Evolutionary conservation across 2,329 filamentous ascomycete species (phyloP).

Genomic region (Colletotrichum plurivorum): DNA sequence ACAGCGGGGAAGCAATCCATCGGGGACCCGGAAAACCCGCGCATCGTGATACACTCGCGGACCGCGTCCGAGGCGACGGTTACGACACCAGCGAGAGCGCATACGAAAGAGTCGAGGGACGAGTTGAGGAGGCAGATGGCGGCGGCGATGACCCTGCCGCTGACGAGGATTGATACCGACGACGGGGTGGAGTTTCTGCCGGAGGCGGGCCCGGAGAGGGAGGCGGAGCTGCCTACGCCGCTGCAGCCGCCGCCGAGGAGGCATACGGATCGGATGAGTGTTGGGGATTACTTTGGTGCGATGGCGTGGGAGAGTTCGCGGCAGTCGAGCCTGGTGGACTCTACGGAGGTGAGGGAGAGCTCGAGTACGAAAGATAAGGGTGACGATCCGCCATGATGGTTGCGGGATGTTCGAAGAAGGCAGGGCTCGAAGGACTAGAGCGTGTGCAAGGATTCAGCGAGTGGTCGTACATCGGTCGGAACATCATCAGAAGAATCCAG

Average conservation of each 20-base stretch:
- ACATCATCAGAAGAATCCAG: no score
- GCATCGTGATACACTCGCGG: not conserved
- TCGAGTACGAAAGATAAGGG: not conserved
- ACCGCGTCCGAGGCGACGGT: not conserved
- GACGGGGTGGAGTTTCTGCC: constrained; percentile 28
- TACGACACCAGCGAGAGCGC: not conserved
- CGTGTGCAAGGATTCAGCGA: no score
- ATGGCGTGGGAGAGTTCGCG: constrained; percentile 7
- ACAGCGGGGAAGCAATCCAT: no score
- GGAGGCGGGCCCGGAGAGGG: not conserved
- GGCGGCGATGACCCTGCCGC: not conserved
- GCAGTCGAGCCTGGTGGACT: not conserved
- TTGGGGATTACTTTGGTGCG: constrained; percentile 6
- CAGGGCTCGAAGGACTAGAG: not conserved
- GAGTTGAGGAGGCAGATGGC: not conserved
- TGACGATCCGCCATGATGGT: constrained; percentile 1
- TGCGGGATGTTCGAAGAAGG: not conserved
- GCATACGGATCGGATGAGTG: not conserved
- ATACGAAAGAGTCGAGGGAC: not conserved
- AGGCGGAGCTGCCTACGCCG: constrained; percentile 16
- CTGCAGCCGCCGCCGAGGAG: constrained; percentile 24
- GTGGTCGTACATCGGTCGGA: no score
- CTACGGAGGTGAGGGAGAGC: not conserved
- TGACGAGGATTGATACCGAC: constrained; percentile 26
- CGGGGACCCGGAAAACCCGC: not conserved